Conservation (phyloP, 176 grass and related monocot species). For the Leersia perrieri region DNA sequence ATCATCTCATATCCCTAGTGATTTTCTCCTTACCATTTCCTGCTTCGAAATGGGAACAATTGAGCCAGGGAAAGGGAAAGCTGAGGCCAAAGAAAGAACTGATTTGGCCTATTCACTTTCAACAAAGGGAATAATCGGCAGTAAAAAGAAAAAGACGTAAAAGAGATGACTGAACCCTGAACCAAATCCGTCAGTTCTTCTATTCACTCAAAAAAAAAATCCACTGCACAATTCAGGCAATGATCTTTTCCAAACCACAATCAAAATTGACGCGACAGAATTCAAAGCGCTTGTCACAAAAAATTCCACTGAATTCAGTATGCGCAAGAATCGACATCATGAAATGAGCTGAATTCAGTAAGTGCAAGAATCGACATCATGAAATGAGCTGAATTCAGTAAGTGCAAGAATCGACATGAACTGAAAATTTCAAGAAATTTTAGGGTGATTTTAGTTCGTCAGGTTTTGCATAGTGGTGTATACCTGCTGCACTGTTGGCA, state of each 20-base stretch:
- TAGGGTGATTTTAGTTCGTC: background rate
- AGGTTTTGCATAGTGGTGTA: no score
- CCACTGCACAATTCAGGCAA: constrained; percentile 2
- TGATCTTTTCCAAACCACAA: constrained; percentile 1
- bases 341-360: constrained; percentile 8
- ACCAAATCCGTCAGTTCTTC: constrained; percentile 1
- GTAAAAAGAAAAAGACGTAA: constrained; percentile 25
- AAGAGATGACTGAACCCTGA: constrained; percentile 19
- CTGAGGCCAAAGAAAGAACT: constrained; percentile 27
- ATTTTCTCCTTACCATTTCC: constrained; percentile 2
- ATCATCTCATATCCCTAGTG: background rate
- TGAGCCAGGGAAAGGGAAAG: constrained; percentile 25
- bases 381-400: constrained; percentile 8
- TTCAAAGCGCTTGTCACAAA: background rate
- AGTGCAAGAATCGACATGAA: background rate
- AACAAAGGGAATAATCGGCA: constrained; percentile 49
- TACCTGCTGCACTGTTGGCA: constrained; percentile 99
- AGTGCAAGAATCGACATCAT: background rate
- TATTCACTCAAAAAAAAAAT: no score
- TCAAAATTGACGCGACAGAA: background rate
- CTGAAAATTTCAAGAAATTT: background rate
- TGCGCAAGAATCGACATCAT: background rate
- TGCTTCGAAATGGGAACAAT: constrained; percentile 27
- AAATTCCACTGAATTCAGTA: constrained; percentile 7
- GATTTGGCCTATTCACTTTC: constrained; percentile 39